Base-by-base conservation (phyloP, 768 basidiomycete genomes). In the Imleria badia region DNA sequence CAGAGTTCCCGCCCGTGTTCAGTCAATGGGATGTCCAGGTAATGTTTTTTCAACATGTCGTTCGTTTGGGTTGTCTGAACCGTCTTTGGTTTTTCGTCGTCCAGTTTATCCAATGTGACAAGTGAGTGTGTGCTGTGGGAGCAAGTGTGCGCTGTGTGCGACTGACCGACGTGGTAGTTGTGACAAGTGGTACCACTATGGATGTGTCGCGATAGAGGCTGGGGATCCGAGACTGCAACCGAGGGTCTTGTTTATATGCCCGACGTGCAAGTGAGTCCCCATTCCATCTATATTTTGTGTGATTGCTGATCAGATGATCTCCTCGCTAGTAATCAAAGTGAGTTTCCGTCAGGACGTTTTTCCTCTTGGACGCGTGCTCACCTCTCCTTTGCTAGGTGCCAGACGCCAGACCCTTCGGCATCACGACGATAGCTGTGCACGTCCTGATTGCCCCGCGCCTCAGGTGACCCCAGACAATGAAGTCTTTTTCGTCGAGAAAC, bases 111-210 rank as follows among this genome's bases (percentile, higher is more conserved):
- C 66, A 72, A 52, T 74, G 72, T 29, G 72, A 74, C 54, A 61
- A 59, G 72, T 73, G 45, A 40, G 73, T 62, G 22, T 0, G n/a
- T 22, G 5, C 17, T 19, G 9, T 11, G 5, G 19, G 20, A 30
- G 8, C 5, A 22, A 5, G 13, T 9, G 17, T 23, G 17, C 8
- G 12, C n/a, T n/a, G n/a, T n/a, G n/a, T n/a, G n/a, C n/a, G 33
- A 17, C 39, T 59, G 20, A 55, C 38, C 33, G 10, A 45, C 35
- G 22, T 30, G 23, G 7, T 8, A 79, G 78, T 6, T 80, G 78
- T 49, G 65, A 70, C 2, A 44, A 57, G 51, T 81, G 81, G 81
- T 82, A 78, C 51, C 81, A 83, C 51, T 78, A 76, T 51, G 81
- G 78, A 7, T 83, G 81, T 52, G 75, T 76, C 26, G 80, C 75